Evolutionary conservation across 1,284 basidiomycete species (phyloP).

Genomic region (Ustanciosporium gigantosporum): DNA sequence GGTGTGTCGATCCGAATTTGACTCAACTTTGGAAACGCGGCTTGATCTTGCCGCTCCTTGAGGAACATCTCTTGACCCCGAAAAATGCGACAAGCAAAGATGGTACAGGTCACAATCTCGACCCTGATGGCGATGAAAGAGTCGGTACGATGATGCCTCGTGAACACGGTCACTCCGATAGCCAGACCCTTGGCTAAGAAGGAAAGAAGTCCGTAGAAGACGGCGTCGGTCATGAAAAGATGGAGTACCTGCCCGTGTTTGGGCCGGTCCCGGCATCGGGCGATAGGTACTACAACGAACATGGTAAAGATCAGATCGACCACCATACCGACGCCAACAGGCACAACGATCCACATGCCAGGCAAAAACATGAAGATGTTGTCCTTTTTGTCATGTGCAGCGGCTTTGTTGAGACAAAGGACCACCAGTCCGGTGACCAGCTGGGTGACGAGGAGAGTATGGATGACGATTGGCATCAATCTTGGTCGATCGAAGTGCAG

Average conservation of each 20-base stretch:
- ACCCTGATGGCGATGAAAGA: slow-evolving; percentile 12
- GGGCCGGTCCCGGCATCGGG: not conserved
- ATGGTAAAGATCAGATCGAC: slow-evolving; percentile 14
- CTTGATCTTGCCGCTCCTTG: not conserved
- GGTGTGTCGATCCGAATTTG: no score
- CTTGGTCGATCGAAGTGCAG: slow-evolving; percentile 12
- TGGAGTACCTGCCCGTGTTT: slow-evolving; percentile 10
- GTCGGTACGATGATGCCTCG: not conserved
- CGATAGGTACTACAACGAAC: slow-evolving; percentile 11
- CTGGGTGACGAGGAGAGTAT: slow-evolving; percentile 2
- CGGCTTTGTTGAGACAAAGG: not conserved
- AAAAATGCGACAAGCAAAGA: slow-evolving; percentile 28
- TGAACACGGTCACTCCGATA: slow-evolving; percentile 1
- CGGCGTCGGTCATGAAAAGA: slow-evolving; percentile 16
- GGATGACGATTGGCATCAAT: slow-evolving; percentile 2
- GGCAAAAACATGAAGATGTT: not conserved
- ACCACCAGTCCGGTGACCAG: slow-evolving; percentile 1
- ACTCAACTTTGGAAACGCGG: not conserved
- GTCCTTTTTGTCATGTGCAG: not conserved
- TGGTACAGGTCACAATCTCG: slow-evolving; percentile 10
- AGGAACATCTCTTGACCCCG: slow-evolving; percentile 17
- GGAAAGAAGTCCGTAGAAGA: slow-evolving; percentile 13
- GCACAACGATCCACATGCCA: slow-evolving; percentile 9
- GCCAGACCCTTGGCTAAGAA: slow-evolving; percentile 7
- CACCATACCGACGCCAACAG: slow-evolving; percentile 6